Percentiles rank a stretch among this genome's conserved stretches.
phyloP scores from a whole-genome alignment of 2,329 filamentous ascomycete genomes.

The Aspergillus sp. region DNA sequence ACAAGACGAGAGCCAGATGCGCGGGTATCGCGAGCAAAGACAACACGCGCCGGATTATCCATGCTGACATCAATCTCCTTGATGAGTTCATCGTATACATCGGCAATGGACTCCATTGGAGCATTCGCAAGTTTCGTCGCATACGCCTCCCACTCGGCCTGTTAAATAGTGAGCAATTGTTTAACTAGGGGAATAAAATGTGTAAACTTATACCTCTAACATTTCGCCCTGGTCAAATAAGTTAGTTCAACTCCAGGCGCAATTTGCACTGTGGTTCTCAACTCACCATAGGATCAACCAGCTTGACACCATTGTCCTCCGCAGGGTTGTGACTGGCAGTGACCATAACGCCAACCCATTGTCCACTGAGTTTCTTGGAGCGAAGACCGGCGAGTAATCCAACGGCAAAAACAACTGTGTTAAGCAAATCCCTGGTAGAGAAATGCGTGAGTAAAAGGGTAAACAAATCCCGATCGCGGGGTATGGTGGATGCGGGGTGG shows the following conservation, averaged over 20 bases:
- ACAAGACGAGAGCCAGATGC: constrained; percentile 86
- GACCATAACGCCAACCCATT: constrained; percentile 95
- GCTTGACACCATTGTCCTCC: constrained; percentile 87
- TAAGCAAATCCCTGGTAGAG: constrained; percentile 68
- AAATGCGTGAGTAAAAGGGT: constrained; percentile 31
- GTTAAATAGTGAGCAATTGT: constrained; percentile 23
- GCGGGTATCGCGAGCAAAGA: constrained; percentile 89
- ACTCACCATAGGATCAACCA: constrained; percentile 84
- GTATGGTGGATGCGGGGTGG: constrained; percentile 30
- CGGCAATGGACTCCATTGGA: constrained; percentile 69
- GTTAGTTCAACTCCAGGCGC: constrained; percentile 11
- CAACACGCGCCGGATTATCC: constrained; percentile 69
- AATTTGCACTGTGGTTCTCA: neutral
- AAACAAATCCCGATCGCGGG: constrained; percentile 33
- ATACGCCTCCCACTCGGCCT: constrained; percentile 83
- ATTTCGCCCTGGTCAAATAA: constrained; percentile 70
- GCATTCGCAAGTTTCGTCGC: constrained; percentile 90
- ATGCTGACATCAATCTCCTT: constrained; percentile 74
- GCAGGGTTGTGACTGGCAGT: constrained; percentile 92
- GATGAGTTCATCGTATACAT: constrained; percentile 74
- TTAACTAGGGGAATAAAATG: neutral
- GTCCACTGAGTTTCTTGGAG: constrained; percentile 83
- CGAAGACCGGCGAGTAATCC: constrained; percentile 85
- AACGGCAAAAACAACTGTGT: constrained; percentile 89
- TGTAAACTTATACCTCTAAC: constrained; percentile 68